Percentiles rank a stretch among this genome's conserved stretches.
These are phyloP conservation scores for Pharus latifolius DNA, from an alignment of 176 grass and related monocot species.

Conservation along the genomic window DNA sequence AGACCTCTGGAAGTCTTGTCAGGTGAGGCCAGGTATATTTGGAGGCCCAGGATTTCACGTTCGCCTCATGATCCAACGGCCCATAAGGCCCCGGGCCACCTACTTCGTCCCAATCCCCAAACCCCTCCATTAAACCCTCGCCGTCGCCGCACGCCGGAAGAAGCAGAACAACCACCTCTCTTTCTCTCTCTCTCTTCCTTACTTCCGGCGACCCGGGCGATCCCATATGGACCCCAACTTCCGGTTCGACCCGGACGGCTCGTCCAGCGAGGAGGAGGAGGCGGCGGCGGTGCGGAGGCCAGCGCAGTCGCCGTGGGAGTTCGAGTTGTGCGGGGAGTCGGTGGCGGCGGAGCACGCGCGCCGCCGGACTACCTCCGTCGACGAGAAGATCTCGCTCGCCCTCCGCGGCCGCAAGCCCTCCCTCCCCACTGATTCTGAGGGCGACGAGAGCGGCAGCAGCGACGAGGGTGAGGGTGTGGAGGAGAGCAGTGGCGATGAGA, in stretches of 20 bases:
- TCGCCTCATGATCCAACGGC: no score
- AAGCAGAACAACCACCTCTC: neutral
- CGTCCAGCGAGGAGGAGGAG: conserved; percentile 31
- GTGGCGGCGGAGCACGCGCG: conserved; percentile 55
- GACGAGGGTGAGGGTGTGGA: conserved; percentile 19
- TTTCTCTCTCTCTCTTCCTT: neutral
- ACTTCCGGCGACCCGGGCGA: no score
- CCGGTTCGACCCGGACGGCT: conserved; percentile 55
- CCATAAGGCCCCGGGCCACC: no score
- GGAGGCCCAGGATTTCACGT: no score
- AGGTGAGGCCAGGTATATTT: no score
- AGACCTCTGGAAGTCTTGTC: no score
- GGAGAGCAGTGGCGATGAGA: conserved; percentile 33
- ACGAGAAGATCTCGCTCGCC: conserved; percentile 62
- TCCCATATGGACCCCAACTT: conserved; percentile 62
- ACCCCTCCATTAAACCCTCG: conserved; percentile 35
- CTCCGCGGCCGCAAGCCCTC: conserved; percentile 20
- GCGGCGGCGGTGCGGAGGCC: neutral
- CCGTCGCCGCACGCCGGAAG: neutral
- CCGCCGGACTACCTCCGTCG: conserved; percentile 55
- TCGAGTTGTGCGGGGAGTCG: conserved; percentile 57
- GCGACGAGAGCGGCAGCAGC: neutral
- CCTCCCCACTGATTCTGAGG: conserved; percentile 18
- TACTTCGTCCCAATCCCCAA: no score
- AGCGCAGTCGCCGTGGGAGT: conserved; percentile 80